These are phyloP conservation scores for Rhizophagus sp. DNA, from an alignment of 192 early-diverging fungal genomes.

Conservation along the genomic window DNA sequence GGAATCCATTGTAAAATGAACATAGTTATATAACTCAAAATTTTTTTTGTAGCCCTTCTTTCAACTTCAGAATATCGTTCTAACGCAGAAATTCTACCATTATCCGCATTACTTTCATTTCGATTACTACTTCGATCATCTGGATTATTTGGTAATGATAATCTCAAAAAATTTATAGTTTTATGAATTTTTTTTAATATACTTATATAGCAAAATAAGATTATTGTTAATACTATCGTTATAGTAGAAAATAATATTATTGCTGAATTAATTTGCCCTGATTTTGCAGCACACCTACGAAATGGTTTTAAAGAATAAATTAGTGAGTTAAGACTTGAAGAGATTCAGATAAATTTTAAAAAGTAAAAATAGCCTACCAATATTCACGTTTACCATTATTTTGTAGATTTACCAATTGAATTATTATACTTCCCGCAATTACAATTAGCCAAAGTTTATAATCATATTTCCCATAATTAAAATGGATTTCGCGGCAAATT, in stretches of 20 bases:
- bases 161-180: too few relatives aligned
- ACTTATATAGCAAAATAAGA: neutral
- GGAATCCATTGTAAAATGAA: too few relatives aligned
- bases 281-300: neutral
- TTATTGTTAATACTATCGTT: neutral
- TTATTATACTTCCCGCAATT: neutral
- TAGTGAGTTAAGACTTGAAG: too few relatives aligned
- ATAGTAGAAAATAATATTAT: neutral
- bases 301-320: too few relatives aligned
- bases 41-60: too few relatives aligned
- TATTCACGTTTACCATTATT: neutral
- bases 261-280: neutral
- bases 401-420: neutral
- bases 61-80: too few relatives aligned
- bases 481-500: neutral
- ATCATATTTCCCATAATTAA: conserved; percentile 6
- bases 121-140: too few relatives aligned
- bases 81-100: too few relatives aligned
- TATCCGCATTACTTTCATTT: too few relatives aligned
- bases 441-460: conserved; percentile 3
- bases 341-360: neutral
- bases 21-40: too few relatives aligned
- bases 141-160: too few relatives aligned
- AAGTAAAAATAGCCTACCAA: neutral
- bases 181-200: too few relatives aligned